These are phyloP conservation scores for Hygrophila difformis DNA, from an alignment of 257 asterid genomes.

Conservation along the genomic window DNA sequence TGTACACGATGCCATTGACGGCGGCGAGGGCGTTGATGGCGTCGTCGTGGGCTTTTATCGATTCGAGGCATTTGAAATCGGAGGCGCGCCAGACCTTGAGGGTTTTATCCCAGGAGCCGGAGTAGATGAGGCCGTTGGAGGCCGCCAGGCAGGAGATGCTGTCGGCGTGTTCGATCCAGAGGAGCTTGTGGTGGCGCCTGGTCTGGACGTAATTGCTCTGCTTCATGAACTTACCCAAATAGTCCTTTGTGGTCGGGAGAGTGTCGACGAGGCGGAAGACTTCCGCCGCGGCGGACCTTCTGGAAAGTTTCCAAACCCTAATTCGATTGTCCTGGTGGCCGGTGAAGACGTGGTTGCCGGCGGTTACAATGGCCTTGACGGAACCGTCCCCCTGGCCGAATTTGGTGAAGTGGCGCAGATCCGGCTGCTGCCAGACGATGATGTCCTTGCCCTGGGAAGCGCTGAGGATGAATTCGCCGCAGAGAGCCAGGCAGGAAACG, in stretches of 20 bases:
- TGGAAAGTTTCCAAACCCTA: conserved; percentile 76
- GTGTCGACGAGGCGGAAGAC: conserved; percentile 57
- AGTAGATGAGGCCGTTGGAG: conserved; percentile 45
- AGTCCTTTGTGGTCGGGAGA: conserved; percentile 77
- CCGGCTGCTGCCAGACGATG: conserved; percentile 94
- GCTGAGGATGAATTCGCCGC: conserved; percentile 85
- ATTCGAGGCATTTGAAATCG: conserved; percentile 78
- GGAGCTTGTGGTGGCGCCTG: conserved; percentile 54
- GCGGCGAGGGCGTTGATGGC: conserved; percentile 57
- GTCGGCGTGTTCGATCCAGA: conserved; percentile 92
- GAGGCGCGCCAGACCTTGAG: conserved; percentile 71
- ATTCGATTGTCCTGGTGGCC: conserved; percentile 80
- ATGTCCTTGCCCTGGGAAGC: conserved; percentile 86
- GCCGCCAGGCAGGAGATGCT: conserved; percentile 75
- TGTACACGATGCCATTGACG: conserved; percentile 39
- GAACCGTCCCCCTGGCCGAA: conserved; percentile 88
- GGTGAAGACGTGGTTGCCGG: conserved; percentile 69
- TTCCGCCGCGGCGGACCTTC: conserved; percentile 68
- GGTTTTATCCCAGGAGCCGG: conserved; percentile 95
- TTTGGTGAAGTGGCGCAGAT: conserved; percentile 58
- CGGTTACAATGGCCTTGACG: conserved; percentile 53
- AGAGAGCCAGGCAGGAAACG: conserved; percentile 67
- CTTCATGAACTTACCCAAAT: conserved; percentile 70
- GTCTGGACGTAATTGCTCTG: conserved; percentile 81
- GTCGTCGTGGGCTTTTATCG: conserved; percentile 81